Base-by-base conservation (phyloP, 768 basidiomycete genomes). In the Amanita pallidorosea region DNA sequence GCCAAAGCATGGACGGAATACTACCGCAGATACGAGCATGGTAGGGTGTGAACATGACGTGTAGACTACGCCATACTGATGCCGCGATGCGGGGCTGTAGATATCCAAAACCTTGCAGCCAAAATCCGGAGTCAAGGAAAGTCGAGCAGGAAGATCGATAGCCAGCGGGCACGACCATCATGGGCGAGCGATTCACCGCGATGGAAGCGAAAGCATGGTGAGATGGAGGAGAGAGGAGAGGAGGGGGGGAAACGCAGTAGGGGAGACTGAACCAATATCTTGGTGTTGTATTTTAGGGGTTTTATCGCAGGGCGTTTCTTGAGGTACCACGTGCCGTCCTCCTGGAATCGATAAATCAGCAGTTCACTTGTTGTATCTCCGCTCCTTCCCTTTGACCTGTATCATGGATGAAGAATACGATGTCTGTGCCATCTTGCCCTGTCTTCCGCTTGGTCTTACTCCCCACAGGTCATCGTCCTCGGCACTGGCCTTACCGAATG, bases 371-470 rank as follows among this genome's bases (percentile, higher is more conserved):
- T 23, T 49, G 15, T 34, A 27, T 23, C 34, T 51, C 38, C 29
- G 29, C 49, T 34, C 18, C 22, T 15, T 20, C 41, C 8, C 23
- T 37, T 35, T 43, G n/a, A 20, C 54, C 45, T 47, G 7, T 57
- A 72, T 61, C 67, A 96, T 99, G 95, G 95, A 99, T 85, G 95
- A 98, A 76, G 87, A 90, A 76, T 98, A 97, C 73, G 94, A 97
- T 68, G 94, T 96, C 66, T 55, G 67, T 61, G 33, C 34, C 17
- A 37, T 49, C 33, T 36, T 20, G 31, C 31, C 34, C 17, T 41
- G 27, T 20, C 52, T 52, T 29, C 51, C 41, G 52, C 43, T 49
- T 49, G 45, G 49, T 46, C 40, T 53, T 52, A 57, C 62, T 25
- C 20, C 27, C 42, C 42, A 45, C 64, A 90, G 87, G 88, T 88